Evolutionary conservation across 345 rosid genomes (phyloP).

Genomic region (Eucalyptus sp.): DNA sequence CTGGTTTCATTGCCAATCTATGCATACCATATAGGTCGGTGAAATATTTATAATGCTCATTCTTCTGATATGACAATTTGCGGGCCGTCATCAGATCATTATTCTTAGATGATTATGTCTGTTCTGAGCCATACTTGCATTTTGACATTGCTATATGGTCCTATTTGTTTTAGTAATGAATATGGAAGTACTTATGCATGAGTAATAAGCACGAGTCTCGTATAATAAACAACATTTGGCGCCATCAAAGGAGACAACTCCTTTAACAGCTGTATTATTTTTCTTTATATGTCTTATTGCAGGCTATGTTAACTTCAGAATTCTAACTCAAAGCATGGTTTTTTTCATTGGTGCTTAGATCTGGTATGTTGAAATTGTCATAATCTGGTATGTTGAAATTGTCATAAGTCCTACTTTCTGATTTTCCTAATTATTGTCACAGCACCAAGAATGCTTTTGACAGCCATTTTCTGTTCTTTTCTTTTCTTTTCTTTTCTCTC

Average conservation of each 20-base stretch:
- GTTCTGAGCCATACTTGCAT: neutral
- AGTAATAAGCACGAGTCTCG: neutral
- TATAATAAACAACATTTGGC: neutral
- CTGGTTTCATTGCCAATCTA: neutral
- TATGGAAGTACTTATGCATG: neutral
- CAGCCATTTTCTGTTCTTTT: neutral
- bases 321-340: neutral
- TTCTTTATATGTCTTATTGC: neutral
- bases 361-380: neutral
- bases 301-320: neutral
- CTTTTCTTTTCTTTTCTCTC: neutral
- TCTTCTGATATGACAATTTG: neutral
- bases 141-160: neutral
- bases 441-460: neutral
- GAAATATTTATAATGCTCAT: neutral
- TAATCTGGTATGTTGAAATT: neutral
- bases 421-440: neutral
- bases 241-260: neutral
- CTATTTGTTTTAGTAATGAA: neutral
- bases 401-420: neutral
- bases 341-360: neutral
- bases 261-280: neutral
- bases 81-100: neutral
- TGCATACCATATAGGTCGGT: neutral
- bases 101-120: neutral